Percentiles rank a stretch among this genome's conserved stretches.
These are phyloP conservation scores for Lipomyces spencermartinsiae DNA, from an alignment of 805 yeast species.

Conservation along the genomic window DNA sequence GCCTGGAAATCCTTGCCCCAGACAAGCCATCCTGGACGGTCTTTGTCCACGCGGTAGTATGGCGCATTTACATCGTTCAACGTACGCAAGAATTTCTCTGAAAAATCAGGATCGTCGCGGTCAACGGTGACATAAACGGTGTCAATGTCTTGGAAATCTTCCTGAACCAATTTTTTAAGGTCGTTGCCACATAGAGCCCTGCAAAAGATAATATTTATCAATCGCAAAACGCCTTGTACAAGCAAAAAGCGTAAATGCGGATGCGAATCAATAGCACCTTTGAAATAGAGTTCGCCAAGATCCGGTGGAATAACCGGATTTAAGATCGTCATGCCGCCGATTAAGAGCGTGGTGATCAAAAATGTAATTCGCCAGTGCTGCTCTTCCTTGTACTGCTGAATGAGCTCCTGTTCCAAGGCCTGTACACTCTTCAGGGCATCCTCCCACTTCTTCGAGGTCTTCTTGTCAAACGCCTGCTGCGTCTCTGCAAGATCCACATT, in stretches of 20 bases:
- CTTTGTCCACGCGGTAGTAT: constrained; percentile 64
- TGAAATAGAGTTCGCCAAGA: constrained; percentile 18
- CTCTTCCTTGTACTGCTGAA: constrained; percentile 22
- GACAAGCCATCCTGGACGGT: constrained; percentile 70
- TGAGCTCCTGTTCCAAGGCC: constrained; percentile 28
- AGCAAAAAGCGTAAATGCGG: constrained; percentile 69
- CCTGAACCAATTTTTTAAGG: constrained; percentile 47
- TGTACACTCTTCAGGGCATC: constrained; percentile 19
- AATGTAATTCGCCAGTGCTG: constrained; percentile 31
- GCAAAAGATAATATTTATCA: constrained; percentile 55
- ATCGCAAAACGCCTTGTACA: constrained; percentile 62
- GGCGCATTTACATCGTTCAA: constrained; percentile 57
- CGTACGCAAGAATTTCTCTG: constrained; percentile 56
- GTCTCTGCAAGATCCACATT: constrained; percentile 30
- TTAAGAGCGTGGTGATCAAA: constrained; percentile 15
- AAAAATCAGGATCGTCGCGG: constrained; percentile 52
- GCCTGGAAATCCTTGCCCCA: constrained; percentile 65
- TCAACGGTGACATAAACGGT: constrained; percentile 52
- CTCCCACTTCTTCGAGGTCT: constrained; percentile 34
- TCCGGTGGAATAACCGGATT: constrained; percentile 25
- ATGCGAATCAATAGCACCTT: constrained; percentile 53
- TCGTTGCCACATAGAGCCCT: constrained; percentile 58
- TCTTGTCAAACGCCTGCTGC: constrained; percentile 29
- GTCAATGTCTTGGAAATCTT: constrained; percentile 48
- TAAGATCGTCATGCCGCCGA: constrained; percentile 7